Base-by-base conservation (phyloP, 768 basidiomycete species). In the Rickenella mellea region DNA sequence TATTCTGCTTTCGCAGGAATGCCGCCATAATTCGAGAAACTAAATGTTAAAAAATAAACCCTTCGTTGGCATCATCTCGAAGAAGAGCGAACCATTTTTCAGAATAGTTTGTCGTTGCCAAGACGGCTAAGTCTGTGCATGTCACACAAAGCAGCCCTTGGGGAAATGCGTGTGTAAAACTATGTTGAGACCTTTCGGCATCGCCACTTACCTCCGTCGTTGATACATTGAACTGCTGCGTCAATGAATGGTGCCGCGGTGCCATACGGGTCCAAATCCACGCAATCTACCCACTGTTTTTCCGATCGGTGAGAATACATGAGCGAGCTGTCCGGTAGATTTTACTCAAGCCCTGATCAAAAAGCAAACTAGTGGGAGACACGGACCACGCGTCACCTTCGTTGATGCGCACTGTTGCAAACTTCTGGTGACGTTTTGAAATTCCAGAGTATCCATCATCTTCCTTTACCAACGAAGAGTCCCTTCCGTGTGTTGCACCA, bases 221-320 rank as follows among this genome's bases (percentile, higher is more conserved):
- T 75, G 7, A 96, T 69, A 44, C 78, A 78, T 53, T 97, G 92
- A 12, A 99, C 80, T 0, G 94, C 92, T 17, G 83, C 83, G 52
- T 99, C 96, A 21, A 99, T 83, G 58, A 99, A 99, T 2, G 94
- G 96, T 4, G 91, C 84, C 0, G 96, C 96, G 7, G 91, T 94
- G 1, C 96, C 96, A 54, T 98, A 99, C 0, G 96, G 96, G 58
- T 99, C 96, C 21, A 99, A 73, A 58, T 99, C 96, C n/a, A 99
- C 80, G 22, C 88, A 88, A 48, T 98, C 93, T 15, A 97, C 92
- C 2, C 82, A 77, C 9, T 69, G 62, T 35, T 68, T 72, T 40
- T 80, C 80, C 22, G 77, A 68, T 28, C 92, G 80, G 55, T 92
- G 91, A 36, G 72, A 73, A 56, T 96, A 98, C 88, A 99, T 91